phyloP scores from a whole-genome alignment of 1,284 basidiomycete species.

The Ustilago loliicola region DNA sequence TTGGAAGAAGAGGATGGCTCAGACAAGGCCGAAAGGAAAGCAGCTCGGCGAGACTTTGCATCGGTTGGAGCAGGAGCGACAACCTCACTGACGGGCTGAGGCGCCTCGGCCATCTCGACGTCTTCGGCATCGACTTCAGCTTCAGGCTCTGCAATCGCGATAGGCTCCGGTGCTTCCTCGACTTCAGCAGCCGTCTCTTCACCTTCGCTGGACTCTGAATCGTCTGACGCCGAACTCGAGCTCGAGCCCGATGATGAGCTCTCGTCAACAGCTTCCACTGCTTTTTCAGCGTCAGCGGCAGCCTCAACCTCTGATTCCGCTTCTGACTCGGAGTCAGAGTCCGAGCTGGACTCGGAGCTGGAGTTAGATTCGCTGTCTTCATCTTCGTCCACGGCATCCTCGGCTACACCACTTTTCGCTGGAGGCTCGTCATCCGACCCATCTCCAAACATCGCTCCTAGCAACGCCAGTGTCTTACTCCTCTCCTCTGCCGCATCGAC shows the following conservation, averaged over 20 bases:
- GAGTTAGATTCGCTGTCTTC: constrained; percentile 1
- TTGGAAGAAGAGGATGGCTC: not conserved
- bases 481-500: constrained; percentile 35
- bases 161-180: not conserved
- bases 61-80: constrained; percentile 11
- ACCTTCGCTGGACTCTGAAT: constrained; percentile 16
- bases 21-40: constrained; percentile 25
- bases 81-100: not conserved
- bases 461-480: constrained; percentile 41
- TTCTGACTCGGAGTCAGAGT: constrained; percentile 18
- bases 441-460: constrained; percentile 73
- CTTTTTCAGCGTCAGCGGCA: constrained; percentile 5
- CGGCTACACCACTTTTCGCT: not conserved
- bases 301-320: constrained; percentile 11
- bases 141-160: not conserved
- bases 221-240: constrained; percentile 7
- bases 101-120: not conserved
- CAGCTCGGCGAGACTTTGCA: constrained; percentile 37
- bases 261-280: not conserved
- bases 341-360: constrained; percentile 17
- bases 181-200: constrained; percentile 7
- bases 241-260: constrained; percentile 8
- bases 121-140: constrained; percentile 19
- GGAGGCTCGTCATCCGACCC: constrained; percentile 73
- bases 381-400: constrained; percentile 3